These are phyloP conservation scores for Schizochytrium sp. DNA, from an alignment of 108 stramenopile species.

Conservation along the genomic window DNA sequence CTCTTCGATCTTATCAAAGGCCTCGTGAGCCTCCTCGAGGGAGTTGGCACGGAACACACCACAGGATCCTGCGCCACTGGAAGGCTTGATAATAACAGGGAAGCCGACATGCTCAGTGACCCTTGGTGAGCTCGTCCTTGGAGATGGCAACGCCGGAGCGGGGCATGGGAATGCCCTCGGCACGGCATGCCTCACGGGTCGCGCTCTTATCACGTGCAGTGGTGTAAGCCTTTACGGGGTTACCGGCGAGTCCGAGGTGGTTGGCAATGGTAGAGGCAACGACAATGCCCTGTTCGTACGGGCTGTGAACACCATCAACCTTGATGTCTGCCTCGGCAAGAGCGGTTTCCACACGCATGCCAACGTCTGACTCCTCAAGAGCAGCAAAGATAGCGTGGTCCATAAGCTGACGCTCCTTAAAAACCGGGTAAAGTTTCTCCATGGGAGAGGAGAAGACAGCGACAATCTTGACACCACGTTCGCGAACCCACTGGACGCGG, in stretches of 20 bases:
- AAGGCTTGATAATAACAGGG: conserved; percentile 58
- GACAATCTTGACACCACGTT: neutral
- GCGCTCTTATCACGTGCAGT: conserved; percentile 50
- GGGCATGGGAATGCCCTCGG: conserved; percentile 48
- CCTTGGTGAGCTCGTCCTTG: neutral
- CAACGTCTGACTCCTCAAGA: neutral
- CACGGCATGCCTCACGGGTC: conserved; percentile 48
- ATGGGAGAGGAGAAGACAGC: conserved; percentile 27
- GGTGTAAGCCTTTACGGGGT: neutral
- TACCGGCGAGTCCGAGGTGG: conserved; percentile 33
- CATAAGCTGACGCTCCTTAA: neutral
- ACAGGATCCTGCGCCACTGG: neutral
- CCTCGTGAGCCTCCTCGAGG: neutral
- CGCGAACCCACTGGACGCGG: neutral
- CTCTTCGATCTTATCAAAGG: neutral
- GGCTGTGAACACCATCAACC: conserved; percentile 50
- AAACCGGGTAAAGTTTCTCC: conserved; percentile 17
- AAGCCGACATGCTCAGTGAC: conserved; percentile 46
- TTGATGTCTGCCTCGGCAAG: conserved; percentile 19
- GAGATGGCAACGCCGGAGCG: neutral
- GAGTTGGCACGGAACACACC: conserved; percentile 43
- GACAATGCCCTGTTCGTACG: conserved; percentile 49
- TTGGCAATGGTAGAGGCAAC: conserved; percentile 42
- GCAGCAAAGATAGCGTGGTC: conserved; percentile 19
- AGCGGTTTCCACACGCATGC: neutral